A percentile compares a stretch with the other conserved stretches of the same genome.
These are phyloP conservation scores for Orbilia ellipsospora DNA, from an alignment of 2,329 filamentous ascomycete species.

Conservation along the genomic window DNA sequence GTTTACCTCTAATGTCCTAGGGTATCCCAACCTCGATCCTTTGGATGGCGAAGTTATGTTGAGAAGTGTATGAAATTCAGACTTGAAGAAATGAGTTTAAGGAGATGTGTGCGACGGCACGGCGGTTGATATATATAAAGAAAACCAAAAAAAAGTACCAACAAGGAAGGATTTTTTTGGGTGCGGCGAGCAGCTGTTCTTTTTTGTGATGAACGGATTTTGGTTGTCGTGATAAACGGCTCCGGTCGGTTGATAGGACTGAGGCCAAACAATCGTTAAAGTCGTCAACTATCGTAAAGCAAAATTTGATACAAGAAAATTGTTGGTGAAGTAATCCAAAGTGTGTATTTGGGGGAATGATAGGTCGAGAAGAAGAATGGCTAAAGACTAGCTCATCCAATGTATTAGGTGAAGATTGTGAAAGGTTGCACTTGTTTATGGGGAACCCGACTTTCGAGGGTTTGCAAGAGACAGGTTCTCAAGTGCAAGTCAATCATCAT, in stretches of 20 bases:
- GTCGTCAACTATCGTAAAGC: constrained; percentile 52
- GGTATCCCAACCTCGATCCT: constrained; percentile 10
- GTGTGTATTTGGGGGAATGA: constrained; percentile 5
- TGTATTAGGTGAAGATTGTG: not conserved
- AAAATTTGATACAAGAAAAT: constrained; percentile 55
- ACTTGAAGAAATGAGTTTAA: constrained; percentile 25
- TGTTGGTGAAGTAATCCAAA: constrained; percentile 12
- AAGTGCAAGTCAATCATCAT: constrained; percentile 56
- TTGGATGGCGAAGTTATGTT: constrained; percentile 7
- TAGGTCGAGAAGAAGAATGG: not conserved
- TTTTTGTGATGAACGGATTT: constrained; percentile 46
- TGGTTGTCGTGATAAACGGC: constrained; percentile 49
- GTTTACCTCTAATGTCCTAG: constrained; percentile 8
- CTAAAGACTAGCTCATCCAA: not conserved
- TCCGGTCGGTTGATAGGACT: constrained; percentile 17
- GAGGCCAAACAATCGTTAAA: constrained; percentile 51
- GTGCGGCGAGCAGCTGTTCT: constrained; percentile 55
- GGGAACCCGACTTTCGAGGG: constrained; percentile 28
- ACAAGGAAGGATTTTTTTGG: constrained; percentile 47
- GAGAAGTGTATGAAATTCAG: not conserved
- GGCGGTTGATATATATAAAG: constrained; percentile 14
- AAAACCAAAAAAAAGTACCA: constrained; percentile 22
- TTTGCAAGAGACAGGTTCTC: constrained; percentile 52
- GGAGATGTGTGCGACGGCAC: constrained; percentile 53
- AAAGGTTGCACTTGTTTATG: not conserved